Evolutionary conservation across 805 yeast species (phyloP).

Genomic region (Candida sonorensis): DNA sequence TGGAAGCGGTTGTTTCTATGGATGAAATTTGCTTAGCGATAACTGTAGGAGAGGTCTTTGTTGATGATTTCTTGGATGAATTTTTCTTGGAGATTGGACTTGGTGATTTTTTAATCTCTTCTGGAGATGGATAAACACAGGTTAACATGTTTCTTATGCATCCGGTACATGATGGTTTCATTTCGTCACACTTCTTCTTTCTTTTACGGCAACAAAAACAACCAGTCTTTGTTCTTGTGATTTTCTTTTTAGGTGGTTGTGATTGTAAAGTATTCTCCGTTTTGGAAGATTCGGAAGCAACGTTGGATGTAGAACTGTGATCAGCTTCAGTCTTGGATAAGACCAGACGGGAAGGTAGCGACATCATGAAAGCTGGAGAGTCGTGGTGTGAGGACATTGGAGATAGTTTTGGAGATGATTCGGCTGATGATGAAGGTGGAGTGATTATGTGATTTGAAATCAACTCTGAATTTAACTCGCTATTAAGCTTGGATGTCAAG

Average conservation of each 20-base stretch:
- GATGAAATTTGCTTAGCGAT: constrained; percentile 1
- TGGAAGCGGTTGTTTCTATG: too few relatives aligned
- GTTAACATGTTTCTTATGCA: constrained; percentile 27
- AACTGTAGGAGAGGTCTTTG: neutral
- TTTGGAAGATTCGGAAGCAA: too few relatives aligned
- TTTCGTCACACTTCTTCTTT: constrained; percentile 33
- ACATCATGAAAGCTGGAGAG: too few relatives aligned
- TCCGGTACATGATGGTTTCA: constrained; percentile 29
- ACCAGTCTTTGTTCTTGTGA: constrained; percentile 31
- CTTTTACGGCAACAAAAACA: constrained; percentile 32
- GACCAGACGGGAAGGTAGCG: too few relatives aligned
- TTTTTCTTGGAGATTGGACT: too few relatives aligned
- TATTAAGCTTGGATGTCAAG: neutral
- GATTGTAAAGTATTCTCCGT: neutral
- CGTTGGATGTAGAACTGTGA: neutral
- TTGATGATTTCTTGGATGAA: neutral
- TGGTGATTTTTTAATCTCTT: constrained; percentile 12
- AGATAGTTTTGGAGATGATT: constrained; percentile 13
- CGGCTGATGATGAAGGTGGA: constrained; percentile 17
- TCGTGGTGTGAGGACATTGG: constrained; percentile 5
- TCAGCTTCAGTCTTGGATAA: neutral
- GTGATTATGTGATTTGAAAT: constrained; percentile 9
- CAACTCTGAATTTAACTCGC: too few relatives aligned
- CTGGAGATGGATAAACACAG: constrained; percentile 27
- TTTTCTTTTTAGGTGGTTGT: constrained; percentile 18